phyloP scores from a whole-genome alignment of 2,329 filamentous ascomycete species.

The Hymenoscyphus albidus region DNA sequence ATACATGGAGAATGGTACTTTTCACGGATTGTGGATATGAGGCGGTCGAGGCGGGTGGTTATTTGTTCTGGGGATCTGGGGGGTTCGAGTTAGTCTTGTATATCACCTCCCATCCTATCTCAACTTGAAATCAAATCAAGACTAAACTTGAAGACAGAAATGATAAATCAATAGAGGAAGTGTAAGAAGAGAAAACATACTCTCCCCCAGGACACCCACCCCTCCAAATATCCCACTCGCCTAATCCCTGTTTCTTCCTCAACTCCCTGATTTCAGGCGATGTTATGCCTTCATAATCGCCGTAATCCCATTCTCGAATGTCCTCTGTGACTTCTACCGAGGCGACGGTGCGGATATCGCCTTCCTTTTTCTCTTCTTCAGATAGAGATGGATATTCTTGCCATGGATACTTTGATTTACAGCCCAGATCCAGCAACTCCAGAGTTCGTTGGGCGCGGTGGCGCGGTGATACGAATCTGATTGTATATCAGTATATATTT shows the following conservation, averaged over 20 bases:
- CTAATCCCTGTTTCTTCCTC: slow-evolving; percentile 53
- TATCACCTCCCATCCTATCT: not conserved
- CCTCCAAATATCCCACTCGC: slow-evolving; percentile 79
- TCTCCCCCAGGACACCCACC: slow-evolving; percentile 85
- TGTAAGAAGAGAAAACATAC: slow-evolving; percentile 45
- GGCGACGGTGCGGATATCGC: slow-evolving; percentile 50
- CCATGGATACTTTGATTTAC: slow-evolving; percentile 70
- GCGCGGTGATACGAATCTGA: slow-evolving; percentile 81
- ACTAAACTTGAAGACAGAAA: too few relatives aligned
- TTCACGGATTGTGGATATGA: slow-evolving; percentile 71
- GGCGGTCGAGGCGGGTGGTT: slow-evolving; percentile 64
- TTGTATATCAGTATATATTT: not conserved
- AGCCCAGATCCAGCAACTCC: slow-evolving; percentile 75
- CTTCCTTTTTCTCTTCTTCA: not conserved
- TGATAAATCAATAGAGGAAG: not conserved
- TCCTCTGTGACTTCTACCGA: slow-evolving; percentile 65
- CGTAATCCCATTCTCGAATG: slow-evolving; percentile 73
- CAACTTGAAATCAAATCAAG: too few relatives aligned
- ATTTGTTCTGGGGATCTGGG: slow-evolving; percentile 56
- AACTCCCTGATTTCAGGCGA: slow-evolving; percentile 61
- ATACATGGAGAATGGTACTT: slow-evolving; percentile 59
- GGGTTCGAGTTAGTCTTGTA: not conserved
- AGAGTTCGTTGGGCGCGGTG: slow-evolving; percentile 84
- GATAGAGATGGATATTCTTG: slow-evolving; percentile 42
- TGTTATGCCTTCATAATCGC: slow-evolving; percentile 79